phyloP scores from a whole-genome alignment of 2,329 filamentous ascomycete species.

The Hansfordia pulvinata region DNA sequence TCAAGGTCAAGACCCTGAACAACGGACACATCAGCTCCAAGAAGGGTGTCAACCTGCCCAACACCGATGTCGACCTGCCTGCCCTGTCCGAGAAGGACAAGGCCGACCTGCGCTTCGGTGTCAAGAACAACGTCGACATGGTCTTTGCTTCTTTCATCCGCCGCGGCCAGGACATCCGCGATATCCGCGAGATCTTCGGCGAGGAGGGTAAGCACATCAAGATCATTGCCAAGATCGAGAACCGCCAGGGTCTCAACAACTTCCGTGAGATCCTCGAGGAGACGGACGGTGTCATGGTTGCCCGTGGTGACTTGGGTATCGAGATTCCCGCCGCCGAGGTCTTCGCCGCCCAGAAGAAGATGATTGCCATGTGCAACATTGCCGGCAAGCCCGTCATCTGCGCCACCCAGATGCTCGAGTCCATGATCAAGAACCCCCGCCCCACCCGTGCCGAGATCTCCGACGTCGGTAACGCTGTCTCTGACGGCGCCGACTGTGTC shows the following conservation, averaged over 20 bases:
- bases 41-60: slow-evolving; percentile 98
- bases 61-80: slow-evolving; percentile 96
- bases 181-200: slow-evolving; percentile 85
- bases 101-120: slow-evolving; percentile 83
- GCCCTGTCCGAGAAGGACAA: slow-evolving; percentile 98
- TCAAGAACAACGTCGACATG: slow-evolving; percentile 99
- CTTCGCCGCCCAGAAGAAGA: slow-evolving; percentile 99
- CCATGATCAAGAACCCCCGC: slow-evolving; percentile 99
- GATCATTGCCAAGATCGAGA: slow-evolving; percentile 99
- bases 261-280: slow-evolving; percentile 92
- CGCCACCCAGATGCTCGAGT: slow-evolving; percentile 99
- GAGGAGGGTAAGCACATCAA: slow-evolving; percentile 91
- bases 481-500: slow-evolving; percentile 96
- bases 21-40: slow-evolving; percentile 97
- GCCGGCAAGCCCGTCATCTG: slow-evolving; percentile 98
- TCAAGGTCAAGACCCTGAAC: slow-evolving; percentile 82
- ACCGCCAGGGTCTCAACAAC: slow-evolving; percentile 99
- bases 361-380: slow-evolving; percentile 99
- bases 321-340: slow-evolving; percentile 98
- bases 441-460: slow-evolving; percentile 97
- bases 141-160: slow-evolving; percentile 98
- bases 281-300: slow-evolving; percentile 99
- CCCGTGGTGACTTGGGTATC: slow-evolving; percentile 95
- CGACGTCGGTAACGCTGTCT: slow-evolving; percentile 95
- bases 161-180: slow-evolving; percentile 75